phyloP scores from a whole-genome alignment of 116 monocot species.

The Posidonia oceanica region DNA sequence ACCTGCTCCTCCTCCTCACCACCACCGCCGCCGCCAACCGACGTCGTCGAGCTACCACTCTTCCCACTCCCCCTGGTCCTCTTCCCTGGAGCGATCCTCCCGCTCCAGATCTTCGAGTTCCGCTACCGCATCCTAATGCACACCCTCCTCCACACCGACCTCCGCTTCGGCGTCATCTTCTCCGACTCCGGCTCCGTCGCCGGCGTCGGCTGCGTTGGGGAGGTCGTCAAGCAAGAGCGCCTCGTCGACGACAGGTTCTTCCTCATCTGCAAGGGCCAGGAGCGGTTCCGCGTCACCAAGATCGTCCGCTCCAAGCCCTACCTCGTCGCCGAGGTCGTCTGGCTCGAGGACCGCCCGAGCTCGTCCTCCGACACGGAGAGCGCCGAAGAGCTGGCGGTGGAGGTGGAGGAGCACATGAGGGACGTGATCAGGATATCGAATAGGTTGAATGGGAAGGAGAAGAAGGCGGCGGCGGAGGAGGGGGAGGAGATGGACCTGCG shows the following conservation, averaged over 20 bases:
- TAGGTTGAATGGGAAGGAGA: constrained; percentile 29
- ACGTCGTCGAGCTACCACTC: constrained; percentile 25
- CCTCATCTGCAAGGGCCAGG: constrained; percentile 46
- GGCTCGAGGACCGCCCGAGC: constrained; percentile 38
- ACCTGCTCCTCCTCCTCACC: not conserved
- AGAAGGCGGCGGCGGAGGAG: not conserved
- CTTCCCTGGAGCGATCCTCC: constrained; percentile 39
- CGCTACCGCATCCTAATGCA: constrained; percentile 41
- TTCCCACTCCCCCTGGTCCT: constrained; percentile 36
- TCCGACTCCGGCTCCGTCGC: constrained; percentile 25
- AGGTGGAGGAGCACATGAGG: constrained; percentile 35
- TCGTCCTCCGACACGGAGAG: not conserved
- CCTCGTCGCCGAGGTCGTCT: constrained; percentile 28
- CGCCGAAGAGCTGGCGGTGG: constrained; percentile 20
- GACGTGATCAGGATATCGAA: constrained; percentile 37
- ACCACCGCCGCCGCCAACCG: not conserved
- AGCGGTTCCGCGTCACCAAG: constrained; percentile 27
- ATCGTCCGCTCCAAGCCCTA: constrained; percentile 26
- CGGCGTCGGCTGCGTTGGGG: constrained; percentile 37
- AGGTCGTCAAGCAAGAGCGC: constrained; percentile 44
- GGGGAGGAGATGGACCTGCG: constrained; percentile 19
- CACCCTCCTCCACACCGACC: constrained; percentile 36
- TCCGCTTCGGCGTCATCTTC: constrained; percentile 33
- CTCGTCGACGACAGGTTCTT: constrained; percentile 44
- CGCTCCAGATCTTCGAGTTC: constrained; percentile 45